Conservation (phyloP, 495 filamentous ascomycete genomes). For the Neurospora sp. region DNA sequence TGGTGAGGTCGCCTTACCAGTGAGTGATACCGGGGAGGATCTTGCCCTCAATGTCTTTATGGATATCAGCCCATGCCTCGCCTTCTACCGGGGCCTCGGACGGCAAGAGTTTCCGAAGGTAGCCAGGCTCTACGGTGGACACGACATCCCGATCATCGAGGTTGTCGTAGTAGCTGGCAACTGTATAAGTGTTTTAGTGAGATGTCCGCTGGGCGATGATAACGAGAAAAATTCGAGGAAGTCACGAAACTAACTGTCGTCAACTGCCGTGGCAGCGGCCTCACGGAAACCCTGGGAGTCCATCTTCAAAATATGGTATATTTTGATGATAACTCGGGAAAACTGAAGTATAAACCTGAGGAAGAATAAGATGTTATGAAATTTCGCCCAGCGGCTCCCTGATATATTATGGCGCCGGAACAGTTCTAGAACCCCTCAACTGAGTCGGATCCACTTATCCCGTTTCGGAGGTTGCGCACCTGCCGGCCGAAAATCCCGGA, state of each 20-base stretch:
- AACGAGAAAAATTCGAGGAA: not conserved
- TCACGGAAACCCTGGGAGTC: conserved; percentile 71
- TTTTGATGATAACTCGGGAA: not conserved
- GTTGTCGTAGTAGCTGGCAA: conserved; percentile 73
- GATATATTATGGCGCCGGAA: not conserved
- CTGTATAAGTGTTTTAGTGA: conserved; percentile 29
- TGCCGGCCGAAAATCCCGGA: not conserved
- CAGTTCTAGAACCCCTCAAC: not conserved
- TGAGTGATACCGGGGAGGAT: conserved; percentile 94
- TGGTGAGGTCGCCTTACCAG: conserved; percentile 43
- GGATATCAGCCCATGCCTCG: conserved; percentile 72
- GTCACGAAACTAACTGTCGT: conserved; percentile 58
- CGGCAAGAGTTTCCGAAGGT: conserved; percentile 73
- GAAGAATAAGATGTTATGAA: not conserved
- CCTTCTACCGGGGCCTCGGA: conserved; percentile 57
- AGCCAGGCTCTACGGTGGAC: conserved; percentile 74
- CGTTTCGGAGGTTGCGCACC: not conserved
- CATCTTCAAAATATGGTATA: conserved; percentile 39
- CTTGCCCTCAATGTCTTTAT: conserved; percentile 73
- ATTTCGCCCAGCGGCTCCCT: not conserved
- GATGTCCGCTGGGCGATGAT: not conserved
- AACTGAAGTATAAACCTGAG: not conserved
- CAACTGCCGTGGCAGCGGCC: conserved; percentile 72
- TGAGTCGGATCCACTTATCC: not conserved
- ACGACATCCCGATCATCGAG: conserved; percentile 62